Percentiles rank a stretch among this genome's conserved stretches.
Conservation (phyloP, 2,329 filamentous ascomycete species). For the Seiridium unicorne region DNA sequence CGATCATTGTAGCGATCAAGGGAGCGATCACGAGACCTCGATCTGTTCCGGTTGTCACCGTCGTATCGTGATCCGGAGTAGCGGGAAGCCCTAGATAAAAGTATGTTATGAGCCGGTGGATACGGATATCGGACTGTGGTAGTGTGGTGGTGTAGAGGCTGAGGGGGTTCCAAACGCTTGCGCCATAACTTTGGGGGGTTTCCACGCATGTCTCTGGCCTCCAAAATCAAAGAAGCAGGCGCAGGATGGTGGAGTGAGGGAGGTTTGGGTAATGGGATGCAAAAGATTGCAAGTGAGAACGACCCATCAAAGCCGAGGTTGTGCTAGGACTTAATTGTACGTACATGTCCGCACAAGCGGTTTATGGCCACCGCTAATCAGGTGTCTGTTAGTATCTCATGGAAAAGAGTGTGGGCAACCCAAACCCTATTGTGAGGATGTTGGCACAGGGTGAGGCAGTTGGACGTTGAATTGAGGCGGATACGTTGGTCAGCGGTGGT, state of each 20-base stretch:
- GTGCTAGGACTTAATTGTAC: background rate
- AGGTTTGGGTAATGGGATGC: background rate
- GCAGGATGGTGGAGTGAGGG: background rate
- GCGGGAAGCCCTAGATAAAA: conserved; percentile 44
- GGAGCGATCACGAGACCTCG: conserved; percentile 68
- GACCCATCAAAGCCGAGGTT: background rate
- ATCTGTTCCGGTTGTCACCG: conserved; percentile 54
- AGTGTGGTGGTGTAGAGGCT: background rate
- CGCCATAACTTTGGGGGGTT: background rate
- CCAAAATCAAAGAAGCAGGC: background rate
- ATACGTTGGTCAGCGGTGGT: background rate
- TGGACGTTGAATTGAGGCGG: background rate
- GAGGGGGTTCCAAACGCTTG: background rate
- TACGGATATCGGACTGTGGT: background rate
- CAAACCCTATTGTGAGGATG: background rate
- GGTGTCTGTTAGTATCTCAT: background rate
- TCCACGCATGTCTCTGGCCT: background rate
- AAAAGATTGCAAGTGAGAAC: background rate
- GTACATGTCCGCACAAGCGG: conserved; percentile 1
- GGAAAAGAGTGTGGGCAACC: background rate
- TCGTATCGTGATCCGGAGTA: conserved; percentile 61
- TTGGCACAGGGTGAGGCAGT: background rate
- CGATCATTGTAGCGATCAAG: conserved; percentile 62
- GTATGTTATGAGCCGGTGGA: conserved; percentile 2
- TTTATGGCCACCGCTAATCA: background rate